phyloP scores from a whole-genome alignment of 306 rosid species.

The Gastrolobium bilobum region DNA sequence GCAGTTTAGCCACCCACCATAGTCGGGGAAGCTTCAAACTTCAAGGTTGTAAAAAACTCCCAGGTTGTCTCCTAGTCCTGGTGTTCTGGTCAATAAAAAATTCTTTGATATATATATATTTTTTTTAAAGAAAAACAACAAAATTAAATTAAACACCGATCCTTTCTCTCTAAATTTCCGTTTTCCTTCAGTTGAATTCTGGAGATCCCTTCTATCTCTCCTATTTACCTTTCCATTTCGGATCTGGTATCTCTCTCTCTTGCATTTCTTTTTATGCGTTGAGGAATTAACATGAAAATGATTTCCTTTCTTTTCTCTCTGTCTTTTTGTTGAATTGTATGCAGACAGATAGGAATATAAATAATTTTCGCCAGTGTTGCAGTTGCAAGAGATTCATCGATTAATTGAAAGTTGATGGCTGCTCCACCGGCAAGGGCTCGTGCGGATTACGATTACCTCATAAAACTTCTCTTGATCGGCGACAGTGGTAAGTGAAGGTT shows the following conservation, averaged over 20 bases:
- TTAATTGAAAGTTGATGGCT: constrained; percentile 62
- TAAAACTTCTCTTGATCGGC: constrained; percentile 81
- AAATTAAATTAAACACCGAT: constrained; percentile 14
- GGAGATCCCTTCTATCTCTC: constrained; percentile 48
- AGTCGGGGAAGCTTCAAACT: constrained; percentile 52
- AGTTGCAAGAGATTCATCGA: constrained; percentile 42
- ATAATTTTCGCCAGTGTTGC: not conserved
- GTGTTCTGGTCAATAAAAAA: constrained; percentile 8
- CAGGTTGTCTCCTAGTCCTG: constrained; percentile 26
- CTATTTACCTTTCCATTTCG: constrained; percentile 39
- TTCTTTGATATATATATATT: not conserved
- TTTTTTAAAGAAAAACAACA: constrained; percentile 9
- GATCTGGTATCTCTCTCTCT: constrained; percentile 58
- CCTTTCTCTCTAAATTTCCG: constrained; percentile 51
- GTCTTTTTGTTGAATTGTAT: not conserved
- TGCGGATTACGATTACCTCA: constrained; percentile 83
- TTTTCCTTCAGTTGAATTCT: constrained; percentile 52
- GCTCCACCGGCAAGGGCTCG: constrained; percentile 90
- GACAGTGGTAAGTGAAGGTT: constrained; percentile 68
- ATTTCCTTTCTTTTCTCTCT: not conserved
- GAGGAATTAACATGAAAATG: constrained; percentile 6
- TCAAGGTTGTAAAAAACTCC: constrained; percentile 47
- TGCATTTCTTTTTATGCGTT: constrained; percentile 11
- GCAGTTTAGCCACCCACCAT: constrained; percentile 52
- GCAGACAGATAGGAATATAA: constrained; percentile 49